Conservation (phyloP, 2,329 filamentous ascomycete genomes). For the Exophiala sp. region DNA sequence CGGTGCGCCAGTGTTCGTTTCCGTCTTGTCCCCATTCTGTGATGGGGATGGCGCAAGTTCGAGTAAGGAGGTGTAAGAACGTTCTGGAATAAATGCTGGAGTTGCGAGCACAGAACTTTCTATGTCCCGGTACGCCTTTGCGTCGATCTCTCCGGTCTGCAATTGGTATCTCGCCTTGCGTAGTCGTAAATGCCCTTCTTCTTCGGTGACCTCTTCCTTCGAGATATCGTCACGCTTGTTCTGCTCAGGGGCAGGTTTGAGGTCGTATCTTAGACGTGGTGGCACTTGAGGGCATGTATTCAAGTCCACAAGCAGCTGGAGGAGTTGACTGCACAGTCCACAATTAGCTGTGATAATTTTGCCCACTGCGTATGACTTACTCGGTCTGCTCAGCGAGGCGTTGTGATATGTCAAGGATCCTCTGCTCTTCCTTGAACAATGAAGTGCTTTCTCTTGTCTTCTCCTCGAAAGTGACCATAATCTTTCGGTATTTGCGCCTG, state of each 20-base stretch:
- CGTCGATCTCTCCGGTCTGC: constrained; percentile 35
- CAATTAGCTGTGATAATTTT: constrained; percentile 16
- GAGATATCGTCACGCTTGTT: constrained; percentile 44
- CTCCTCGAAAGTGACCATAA: constrained; percentile 75
- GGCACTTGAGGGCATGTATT: constrained; percentile 81
- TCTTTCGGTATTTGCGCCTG: constrained; percentile 83
- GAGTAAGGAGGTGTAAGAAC: constrained; percentile 26
- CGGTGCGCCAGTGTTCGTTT: constrained; percentile 22
- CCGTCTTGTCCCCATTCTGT: constrained; percentile 5
- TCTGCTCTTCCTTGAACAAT: constrained; percentile 74
- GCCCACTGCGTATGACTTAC: constrained; percentile 51
- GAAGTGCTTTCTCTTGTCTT: constrained; percentile 68
- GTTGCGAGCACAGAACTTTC: constrained; percentile 39
- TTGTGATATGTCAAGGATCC: constrained; percentile 74
- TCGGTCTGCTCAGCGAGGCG: constrained; percentile 88
- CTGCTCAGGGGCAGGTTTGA: constrained; percentile 49
- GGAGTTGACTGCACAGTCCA: constrained; percentile 63
- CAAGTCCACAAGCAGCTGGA: constrained; percentile 84
- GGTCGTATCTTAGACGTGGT: constrained; percentile 68
- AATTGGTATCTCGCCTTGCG: constrained; percentile 39
- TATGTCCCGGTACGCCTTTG: constrained; percentile 36
- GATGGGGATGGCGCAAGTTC: constrained; percentile 1
- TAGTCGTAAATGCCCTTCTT: constrained; percentile 31
- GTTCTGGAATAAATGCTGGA: constrained; percentile 38
- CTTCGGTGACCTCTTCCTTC: constrained; percentile 11